Conservation (phyloP, 148 eudicot species). For the Cornus florida region DNA sequence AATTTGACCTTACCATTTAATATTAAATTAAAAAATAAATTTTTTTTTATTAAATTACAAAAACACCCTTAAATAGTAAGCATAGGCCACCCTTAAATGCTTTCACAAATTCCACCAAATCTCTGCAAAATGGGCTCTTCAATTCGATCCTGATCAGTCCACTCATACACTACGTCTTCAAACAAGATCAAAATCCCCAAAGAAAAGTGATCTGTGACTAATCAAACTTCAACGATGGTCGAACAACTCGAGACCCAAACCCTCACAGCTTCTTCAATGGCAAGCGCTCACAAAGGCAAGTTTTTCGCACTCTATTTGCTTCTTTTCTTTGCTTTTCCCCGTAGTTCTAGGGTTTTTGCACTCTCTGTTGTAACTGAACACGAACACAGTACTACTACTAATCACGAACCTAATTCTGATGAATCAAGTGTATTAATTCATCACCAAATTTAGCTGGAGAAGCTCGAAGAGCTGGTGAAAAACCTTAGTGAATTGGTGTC, state of each 20-base stretch:
- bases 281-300: slow-evolving; percentile 50
- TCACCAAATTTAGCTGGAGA: slow-evolving; percentile 66
- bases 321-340: slow-evolving; percentile 12
- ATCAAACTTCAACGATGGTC: background rate
- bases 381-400: background rate
- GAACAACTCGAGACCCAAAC: background rate
- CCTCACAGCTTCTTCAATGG: slow-evolving; percentile 20
- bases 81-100: too few relatives aligned
- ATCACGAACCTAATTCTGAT: background rate
- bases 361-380: slow-evolving; percentile 18
- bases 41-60: too few relatives aligned
- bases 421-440: slow-evolving; percentile 18
- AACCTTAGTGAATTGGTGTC: slow-evolving; percentile 61
- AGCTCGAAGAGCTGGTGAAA: slow-evolving; percentile 62
- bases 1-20: too few relatives aligned
- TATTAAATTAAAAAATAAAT: too few relatives aligned
- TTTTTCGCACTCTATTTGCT: slow-evolving; percentile 27
- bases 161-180: background rate
- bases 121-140: background rate
- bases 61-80: too few relatives aligned
- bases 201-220: background rate
- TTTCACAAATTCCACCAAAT: too few relatives aligned
- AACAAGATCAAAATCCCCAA: too few relatives aligned
- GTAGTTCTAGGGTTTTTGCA: slow-evolving; percentile 34
- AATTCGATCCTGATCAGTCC: background rate